A percentile compares a stretch with the other conserved stretches of the same genome.
Evolutionary conservation across 2,329 filamentous ascomycete genomes (phyloP).

Genomic region (Penicillium capsulatum): DNA sequence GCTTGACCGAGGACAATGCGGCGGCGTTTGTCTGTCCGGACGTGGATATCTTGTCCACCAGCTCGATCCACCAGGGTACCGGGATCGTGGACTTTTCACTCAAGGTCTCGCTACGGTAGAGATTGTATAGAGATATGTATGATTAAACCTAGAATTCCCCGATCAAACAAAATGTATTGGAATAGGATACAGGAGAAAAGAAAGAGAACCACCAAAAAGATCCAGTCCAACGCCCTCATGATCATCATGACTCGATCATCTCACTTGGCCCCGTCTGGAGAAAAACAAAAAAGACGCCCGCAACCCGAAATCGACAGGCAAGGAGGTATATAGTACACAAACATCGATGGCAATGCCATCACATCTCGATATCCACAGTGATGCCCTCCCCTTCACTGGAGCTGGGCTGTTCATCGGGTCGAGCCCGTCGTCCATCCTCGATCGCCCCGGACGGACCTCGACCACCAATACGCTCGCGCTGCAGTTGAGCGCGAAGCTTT

Average conservation of each 20-base stretch:
- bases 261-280: no score
- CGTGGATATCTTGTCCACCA: constrained; percentile 93
- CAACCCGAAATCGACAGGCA: neutral
- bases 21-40: constrained; percentile 68
- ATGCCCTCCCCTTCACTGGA: constrained; percentile 39
- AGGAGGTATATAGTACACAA: constrained; percentile 14
- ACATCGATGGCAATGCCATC: constrained; percentile 4
- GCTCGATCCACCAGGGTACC: constrained; percentile 93
- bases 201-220: constrained; percentile 5
- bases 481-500: constrained; percentile 62
- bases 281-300: no score
- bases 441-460: constrained; percentile 28
- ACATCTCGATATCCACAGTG: constrained; percentile 39
- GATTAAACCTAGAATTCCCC: neutral
- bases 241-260: constrained; percentile 18
- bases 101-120: constrained; percentile 61
- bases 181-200: constrained; percentile 18
- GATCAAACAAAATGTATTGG: constrained; percentile 11
- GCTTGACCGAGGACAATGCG: constrained; percentile 80
- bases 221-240: constrained; percentile 16
- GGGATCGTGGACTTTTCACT: constrained; percentile 92
- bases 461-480: constrained; percentile 48
- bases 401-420: constrained; percentile 30
- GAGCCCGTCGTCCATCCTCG: constrained; percentile 19
- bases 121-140: neutral